Percentiles rank a stretch among this genome's conserved stretches.
These are phyloP conservation scores for Phytophthora chlamydospora DNA, from an alignment of 352 stramenopile species.

Conservation along the genomic window DNA sequence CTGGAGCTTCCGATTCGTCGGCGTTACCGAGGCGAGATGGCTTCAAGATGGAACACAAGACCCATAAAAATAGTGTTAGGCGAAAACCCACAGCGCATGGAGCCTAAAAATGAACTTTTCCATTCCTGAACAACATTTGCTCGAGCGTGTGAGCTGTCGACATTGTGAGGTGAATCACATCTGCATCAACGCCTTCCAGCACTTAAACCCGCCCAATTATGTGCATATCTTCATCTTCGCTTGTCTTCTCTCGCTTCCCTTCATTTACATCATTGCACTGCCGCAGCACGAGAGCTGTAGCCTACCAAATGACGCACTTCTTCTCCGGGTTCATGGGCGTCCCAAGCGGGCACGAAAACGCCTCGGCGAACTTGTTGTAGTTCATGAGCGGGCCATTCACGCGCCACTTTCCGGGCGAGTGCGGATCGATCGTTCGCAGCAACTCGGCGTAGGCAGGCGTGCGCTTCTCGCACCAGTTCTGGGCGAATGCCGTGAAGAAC, in stretches of 20 bases:
- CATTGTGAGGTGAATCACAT: no score
- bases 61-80: conserved; percentile 30
- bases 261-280: neutral
- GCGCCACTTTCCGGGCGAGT: conserved; percentile 69
- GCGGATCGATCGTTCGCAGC: conserved; percentile 54
- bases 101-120: neutral
- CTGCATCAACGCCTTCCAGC: neutral
- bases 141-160: neutral
- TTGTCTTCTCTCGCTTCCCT: neutral
- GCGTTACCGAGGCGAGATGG: neutral
- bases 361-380: conserved; percentile 63
- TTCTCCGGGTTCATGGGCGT: conserved; percentile 72
- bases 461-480: conserved; percentile 71
- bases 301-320: conserved; percentile 77
- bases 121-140: neutral
- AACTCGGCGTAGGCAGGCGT: conserved; percentile 51
- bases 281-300: neutral
- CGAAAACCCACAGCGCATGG: conserved; percentile 5
- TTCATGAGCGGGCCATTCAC: conserved; percentile 75
- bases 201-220: no score
- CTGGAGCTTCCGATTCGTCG: neutral
- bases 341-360: conserved; percentile 66
- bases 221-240: conserved; percentile 1
- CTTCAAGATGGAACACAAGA: neutral
- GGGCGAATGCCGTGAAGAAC: conserved; percentile 75